phyloP scores from a whole-genome alignment of 1,284 basidiomycete genomes.

The Moesziomyces parantarcticus region DNA sequence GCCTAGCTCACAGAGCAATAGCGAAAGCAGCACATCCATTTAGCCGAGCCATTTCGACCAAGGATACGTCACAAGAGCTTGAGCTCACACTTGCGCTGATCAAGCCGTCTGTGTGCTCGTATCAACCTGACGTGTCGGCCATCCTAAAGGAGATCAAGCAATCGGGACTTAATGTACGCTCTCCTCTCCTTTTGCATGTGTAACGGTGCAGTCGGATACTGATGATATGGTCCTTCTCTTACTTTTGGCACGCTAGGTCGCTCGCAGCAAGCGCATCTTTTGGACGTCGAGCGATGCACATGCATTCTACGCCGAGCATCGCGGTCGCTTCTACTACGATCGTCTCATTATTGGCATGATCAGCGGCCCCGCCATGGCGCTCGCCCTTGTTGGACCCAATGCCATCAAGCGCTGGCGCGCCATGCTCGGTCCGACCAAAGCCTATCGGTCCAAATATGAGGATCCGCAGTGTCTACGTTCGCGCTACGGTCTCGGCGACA shows the following conservation, averaged over 20 bases:
- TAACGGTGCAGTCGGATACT: neutral
- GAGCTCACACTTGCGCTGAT: slow-evolving; percentile 63
- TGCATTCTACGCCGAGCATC: slow-evolving; percentile 63
- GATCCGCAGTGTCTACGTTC: slow-evolving; percentile 47
- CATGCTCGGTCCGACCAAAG: slow-evolving; percentile 64
- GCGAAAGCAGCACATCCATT: neutral
- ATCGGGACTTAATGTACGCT: slow-evolving; percentile 21
- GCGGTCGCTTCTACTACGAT: slow-evolving; percentile 65
- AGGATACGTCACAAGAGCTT: slow-evolving; percentile 1
- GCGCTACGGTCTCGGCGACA: slow-evolving; percentile 61
- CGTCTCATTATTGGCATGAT: slow-evolving; percentile 63
- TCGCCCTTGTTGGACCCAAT: slow-evolving; percentile 57
- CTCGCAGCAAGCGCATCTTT: slow-evolving; percentile 48
- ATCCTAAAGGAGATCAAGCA: slow-evolving; percentile 56
- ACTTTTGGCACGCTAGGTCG: slow-evolving; percentile 20
- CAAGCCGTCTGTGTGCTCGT: slow-evolving; percentile 62
- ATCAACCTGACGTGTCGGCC: slow-evolving; percentile 56
- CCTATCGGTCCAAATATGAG: slow-evolving; percentile 59
- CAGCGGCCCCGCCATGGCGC: slow-evolving; percentile 56
- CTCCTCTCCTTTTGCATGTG: neutral
- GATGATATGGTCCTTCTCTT: neutral
- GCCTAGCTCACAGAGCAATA: no score
- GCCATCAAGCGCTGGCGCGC: slow-evolving; percentile 58
- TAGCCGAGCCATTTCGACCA: neutral
- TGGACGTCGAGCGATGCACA: slow-evolving; percentile 62